A percentile compares a stretch with the other conserved stretches of the same genome.
Evolutionary conservation across 805 yeast species (phyloP).

Genomic region (Ogataea neopini): DNA sequence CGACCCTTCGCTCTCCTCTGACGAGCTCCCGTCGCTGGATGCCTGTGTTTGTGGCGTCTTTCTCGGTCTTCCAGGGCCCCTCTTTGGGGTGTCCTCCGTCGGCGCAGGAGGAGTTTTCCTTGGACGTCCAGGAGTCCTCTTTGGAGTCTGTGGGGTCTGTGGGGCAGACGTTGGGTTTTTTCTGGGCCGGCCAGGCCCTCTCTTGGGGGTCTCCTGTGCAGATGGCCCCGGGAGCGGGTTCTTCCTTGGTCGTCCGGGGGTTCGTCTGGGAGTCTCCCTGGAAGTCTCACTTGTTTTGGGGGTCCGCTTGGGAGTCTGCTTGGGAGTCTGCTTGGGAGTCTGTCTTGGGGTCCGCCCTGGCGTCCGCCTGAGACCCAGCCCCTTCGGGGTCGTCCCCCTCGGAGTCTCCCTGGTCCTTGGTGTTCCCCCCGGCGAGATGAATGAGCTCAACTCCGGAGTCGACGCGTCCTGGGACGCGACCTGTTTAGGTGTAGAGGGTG

Average conservation of each 20-base stretch:
- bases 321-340: background rate
- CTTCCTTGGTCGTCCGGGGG: background rate
- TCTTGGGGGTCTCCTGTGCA: slow-evolving; percentile 3
- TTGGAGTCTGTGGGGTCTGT: too few species aligned
- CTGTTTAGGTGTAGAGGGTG: background rate
- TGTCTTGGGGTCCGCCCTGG: background rate
- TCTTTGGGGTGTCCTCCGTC: slow-evolving; percentile 2
- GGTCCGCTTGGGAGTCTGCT: background rate
- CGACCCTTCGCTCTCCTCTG: too few species aligned
- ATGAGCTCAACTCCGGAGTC: slow-evolving; percentile 23
- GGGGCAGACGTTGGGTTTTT: too few species aligned
- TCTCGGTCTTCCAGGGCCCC: too few species aligned
- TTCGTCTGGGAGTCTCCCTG: background rate
- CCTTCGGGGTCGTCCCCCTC: background rate
- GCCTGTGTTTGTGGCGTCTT: too few species aligned
- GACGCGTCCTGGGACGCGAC: background rate
- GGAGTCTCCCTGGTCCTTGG: background rate
- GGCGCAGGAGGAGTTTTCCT: too few species aligned
- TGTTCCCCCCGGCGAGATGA: slow-evolving; percentile 24
- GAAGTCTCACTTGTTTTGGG: background rate
- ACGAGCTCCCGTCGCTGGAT: too few species aligned
- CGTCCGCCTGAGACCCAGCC: too few species aligned
- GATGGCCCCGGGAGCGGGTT: too few species aligned
- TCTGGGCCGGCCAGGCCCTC: too few species aligned
- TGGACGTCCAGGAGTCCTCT: too few species aligned